A percentile compares a stretch with the other conserved stretches of the same genome.
Conservation (phyloP, 1,284 basidiomycete species). For the Sporisorium exsertum region DNA sequence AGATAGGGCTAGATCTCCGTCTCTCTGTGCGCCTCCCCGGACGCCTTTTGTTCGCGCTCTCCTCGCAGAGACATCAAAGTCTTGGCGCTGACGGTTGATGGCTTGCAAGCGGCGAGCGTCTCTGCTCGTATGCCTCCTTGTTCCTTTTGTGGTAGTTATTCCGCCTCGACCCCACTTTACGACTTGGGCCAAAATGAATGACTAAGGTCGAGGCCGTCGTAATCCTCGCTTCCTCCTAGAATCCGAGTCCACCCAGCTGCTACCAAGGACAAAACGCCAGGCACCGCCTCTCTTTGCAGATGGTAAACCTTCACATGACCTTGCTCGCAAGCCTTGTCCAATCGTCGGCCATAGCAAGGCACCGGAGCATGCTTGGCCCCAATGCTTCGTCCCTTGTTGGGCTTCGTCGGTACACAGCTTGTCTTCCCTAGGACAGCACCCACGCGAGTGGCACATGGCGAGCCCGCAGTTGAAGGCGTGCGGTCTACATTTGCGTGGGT, state of each 20-base stretch:
- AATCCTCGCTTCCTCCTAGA: no score
- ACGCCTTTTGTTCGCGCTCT: not conserved
- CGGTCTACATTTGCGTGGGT: not conserved
- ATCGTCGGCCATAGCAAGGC: not conserved
- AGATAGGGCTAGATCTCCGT: not conserved
- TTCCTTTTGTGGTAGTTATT: not conserved
- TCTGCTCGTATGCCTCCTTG: not conserved
- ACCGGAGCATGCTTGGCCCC: not conserved
- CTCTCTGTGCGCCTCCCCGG: not conserved
- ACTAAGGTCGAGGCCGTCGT: not conserved
- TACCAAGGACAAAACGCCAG: not conserved
- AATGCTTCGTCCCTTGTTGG: not conserved
- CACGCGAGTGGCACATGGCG: conserved; percentile 21
- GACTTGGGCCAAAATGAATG: not conserved
- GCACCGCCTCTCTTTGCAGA: not conserved
- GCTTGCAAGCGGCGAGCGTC: not conserved
- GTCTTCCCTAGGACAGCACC: not conserved
- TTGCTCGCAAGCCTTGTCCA: not conserved
- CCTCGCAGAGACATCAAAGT: not conserved
- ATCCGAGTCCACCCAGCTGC: not conserved
- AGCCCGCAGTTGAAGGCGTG: no score
- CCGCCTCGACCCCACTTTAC: not conserved
- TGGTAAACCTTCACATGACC: conserved; percentile 11
- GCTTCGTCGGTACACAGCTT: conserved; percentile 1
- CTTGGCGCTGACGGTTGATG: conserved; percentile 3